These are phyloP conservation scores for Hyphopichia pseudoburtonii DNA, from an alignment of 1,139 yeast genomes.

Conservation along the genomic window DNA sequence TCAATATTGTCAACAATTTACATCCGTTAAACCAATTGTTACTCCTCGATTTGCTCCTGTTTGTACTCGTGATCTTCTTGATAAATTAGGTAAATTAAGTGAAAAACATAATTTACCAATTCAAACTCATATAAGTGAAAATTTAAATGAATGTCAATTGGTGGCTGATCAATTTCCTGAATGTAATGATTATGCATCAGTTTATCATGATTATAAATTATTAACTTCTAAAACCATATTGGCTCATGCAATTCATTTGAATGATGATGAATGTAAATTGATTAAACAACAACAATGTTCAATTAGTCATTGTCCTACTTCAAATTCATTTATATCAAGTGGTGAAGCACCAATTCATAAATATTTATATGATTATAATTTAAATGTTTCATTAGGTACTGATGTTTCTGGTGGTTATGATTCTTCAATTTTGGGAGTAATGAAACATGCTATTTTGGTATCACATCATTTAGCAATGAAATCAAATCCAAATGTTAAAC, in stretches of 20 bases:
- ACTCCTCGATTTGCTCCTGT: constrained; percentile 97
- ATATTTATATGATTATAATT: constrained; percentile 60
- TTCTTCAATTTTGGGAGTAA: constrained; percentile 71
- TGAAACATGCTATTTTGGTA: constrained; percentile 77
- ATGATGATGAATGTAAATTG: constrained; percentile 60
- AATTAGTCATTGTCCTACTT: constrained; percentile 90
- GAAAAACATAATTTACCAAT: constrained; percentile 54
- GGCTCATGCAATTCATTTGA: constrained; percentile 86
- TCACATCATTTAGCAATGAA: constrained; percentile 83
- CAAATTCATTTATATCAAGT: constrained; percentile 83
- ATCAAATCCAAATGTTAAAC: constrained; percentile 27
- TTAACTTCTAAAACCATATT: constrained; percentile 67
- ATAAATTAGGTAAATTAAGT: constrained; percentile 63
- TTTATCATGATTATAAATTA: constrained; percentile 65
- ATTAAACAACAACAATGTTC: constrained; percentile 61
- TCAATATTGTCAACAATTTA: constrained; percentile 48
- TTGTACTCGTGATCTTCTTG: constrained; percentile 64
- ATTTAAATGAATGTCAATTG: constrained; percentile 69
- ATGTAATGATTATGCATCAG: constrained; percentile 66
- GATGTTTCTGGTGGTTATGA: constrained; percentile 93
- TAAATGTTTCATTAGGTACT: constrained; percentile 85
- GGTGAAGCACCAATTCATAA: constrained; percentile 84
- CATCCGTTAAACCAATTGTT: constrained; percentile 65
- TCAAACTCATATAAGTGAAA: constrained; percentile 91
- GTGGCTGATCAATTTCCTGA: constrained; percentile 77